Evolutionary conservation across 352 stramenopile species (phyloP).

Genomic region (Pilasporangium apinafurcum): DNA sequence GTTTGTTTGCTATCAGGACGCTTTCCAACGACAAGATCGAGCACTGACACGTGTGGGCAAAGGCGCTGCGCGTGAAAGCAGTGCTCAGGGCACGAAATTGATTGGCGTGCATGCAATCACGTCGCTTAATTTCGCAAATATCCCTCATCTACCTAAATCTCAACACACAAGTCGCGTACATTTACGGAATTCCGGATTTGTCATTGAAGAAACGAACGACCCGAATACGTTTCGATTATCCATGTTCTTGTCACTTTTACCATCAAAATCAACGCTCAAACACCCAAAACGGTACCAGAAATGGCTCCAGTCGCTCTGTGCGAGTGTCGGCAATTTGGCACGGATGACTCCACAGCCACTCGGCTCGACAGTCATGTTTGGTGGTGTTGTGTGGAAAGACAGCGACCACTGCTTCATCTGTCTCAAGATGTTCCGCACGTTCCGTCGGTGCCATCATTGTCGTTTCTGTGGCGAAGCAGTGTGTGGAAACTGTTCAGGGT

Average conservation of each 20-base stretch:
- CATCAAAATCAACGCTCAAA: slow-evolving; percentile 32
- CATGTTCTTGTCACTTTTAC: slow-evolving; percentile 53
- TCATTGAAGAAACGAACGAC: slow-evolving; percentile 41
- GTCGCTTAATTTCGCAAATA: slow-evolving; percentile 63
- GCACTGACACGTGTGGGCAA: slow-evolving; percentile 17
- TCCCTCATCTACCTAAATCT: slow-evolving; percentile 37
- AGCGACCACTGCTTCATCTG: slow-evolving; percentile 58
- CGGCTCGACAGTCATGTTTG: slow-evolving; percentile 17
- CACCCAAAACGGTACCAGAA: slow-evolving; percentile 45
- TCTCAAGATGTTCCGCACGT: slow-evolving; percentile 56
- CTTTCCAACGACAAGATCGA: slow-evolving; percentile 34
- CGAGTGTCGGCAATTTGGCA: slow-evolving; percentile 23
- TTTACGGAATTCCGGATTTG: slow-evolving; percentile 57
- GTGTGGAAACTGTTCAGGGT: slow-evolving; percentile 56
- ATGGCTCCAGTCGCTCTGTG: slow-evolving; percentile 41
- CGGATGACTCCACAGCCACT: slow-evolving; percentile 18
- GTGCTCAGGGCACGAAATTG: slow-evolving; percentile 12
- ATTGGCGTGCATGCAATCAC: slow-evolving; percentile 49
- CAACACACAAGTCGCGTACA: slow-evolving; percentile 43
- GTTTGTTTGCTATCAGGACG: slow-evolving; percentile 66
- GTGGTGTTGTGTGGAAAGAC: slow-evolving; percentile 44
- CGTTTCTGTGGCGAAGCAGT: slow-evolving; percentile 63
- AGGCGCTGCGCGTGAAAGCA: slow-evolving; percentile 9
- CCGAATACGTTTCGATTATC: slow-evolving; percentile 37
- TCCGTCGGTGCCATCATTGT: slow-evolving; percentile 61